Evolutionary conservation across 106 monocot genomes (phyloP).

Genomic region (Dactylorhiza incarnata): DNA sequence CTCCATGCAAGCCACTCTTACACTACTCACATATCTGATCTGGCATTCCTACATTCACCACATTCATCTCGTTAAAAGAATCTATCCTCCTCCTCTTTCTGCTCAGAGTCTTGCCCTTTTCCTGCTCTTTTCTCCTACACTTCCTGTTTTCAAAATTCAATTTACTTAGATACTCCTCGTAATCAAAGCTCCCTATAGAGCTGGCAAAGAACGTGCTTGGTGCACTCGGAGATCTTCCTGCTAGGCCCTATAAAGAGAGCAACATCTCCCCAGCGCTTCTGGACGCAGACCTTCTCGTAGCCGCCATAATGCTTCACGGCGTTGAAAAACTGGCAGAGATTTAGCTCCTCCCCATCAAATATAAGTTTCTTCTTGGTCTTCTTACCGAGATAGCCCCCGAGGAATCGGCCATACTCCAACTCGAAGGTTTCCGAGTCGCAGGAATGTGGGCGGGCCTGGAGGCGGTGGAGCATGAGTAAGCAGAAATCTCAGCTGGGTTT

Average conservation of each 20-base stretch:
- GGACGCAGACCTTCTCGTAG: constrained; percentile 41
- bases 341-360: constrained; percentile 28
- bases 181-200: constrained; percentile 61
- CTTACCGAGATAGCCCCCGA: constrained; percentile 22
- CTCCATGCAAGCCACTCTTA: constrained; percentile 76
- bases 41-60: constrained; percentile 12
- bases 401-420: constrained; percentile 53
- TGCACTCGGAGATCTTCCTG: constrained; percentile 41
- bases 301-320: constrained; percentile 63
- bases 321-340: constrained; percentile 60
- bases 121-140: too few relatives aligned
- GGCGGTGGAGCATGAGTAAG: constrained; percentile 60
- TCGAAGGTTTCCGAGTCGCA: constrained; percentile 60
- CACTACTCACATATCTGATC: constrained; percentile 88
- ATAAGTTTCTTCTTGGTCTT: too few relatives aligned
- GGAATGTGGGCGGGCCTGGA: constrained; percentile 56
- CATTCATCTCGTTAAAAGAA: constrained; percentile 14
- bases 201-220: constrained; percentile 69
- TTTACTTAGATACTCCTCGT: constrained; percentile 70
- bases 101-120: too few relatives aligned
- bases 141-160: too few relatives aligned
- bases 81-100: too few relatives aligned
- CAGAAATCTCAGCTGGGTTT: constrained; percentile 63
- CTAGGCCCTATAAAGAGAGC: constrained; percentile 23
- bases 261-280: constrained; percentile 65